These are phyloP conservation scores for Stachybotrys chlorohalonatus DNA, from an alignment of 2,329 filamentous ascomycete species.

Conservation along the genomic window DNA sequence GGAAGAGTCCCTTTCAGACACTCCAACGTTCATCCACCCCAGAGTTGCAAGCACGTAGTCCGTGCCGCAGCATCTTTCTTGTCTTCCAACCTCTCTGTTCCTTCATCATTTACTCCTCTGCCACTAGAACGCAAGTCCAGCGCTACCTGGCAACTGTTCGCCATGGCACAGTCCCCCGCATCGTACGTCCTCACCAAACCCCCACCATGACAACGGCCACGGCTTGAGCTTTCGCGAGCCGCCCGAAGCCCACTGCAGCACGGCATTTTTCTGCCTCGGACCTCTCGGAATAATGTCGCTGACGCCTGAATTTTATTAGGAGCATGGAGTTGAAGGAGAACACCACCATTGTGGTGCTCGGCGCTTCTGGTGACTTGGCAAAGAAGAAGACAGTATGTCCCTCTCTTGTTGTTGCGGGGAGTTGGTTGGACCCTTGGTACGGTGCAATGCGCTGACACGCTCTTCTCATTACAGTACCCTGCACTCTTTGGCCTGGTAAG, in stretches of 20 bases:
- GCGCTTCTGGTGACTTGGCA: constrained; percentile 92
- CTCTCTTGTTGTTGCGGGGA: constrained; percentile 5
- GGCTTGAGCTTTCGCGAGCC: not conserved
- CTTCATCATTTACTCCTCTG: not conserved
- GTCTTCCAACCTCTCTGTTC: not conserved
- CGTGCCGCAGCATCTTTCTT: not conserved
- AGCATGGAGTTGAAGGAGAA: constrained; percentile 96
- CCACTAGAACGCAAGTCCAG: not conserved
- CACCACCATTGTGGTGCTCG: constrained; percentile 92
- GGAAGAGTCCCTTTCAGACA: not conserved
- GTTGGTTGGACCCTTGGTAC: not conserved
- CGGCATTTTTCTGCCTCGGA: not conserved
- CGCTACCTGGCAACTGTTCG: constrained; percentile 1
- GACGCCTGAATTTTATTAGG: constrained; percentile 10
- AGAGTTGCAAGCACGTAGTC: not conserved
- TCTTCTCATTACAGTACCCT: constrained; percentile 58
- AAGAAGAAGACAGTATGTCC: constrained; percentile 95
- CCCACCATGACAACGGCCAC: constrained; percentile 4
- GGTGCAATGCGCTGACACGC: constrained; percentile 11
- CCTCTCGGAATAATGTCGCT: constrained; percentile 6
- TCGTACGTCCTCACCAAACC: constrained; percentile 26
- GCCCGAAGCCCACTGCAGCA: not conserved
- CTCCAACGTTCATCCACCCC: not conserved
- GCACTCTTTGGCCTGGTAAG: constrained; percentile 94
- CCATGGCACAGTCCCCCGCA: constrained; percentile 9